Percentiles rank a stretch among this genome's conserved stretches.
Evolutionary conservation across 169 alveolate genomes (phyloP).

Genomic region (Eimeria falciformis): DNA sequence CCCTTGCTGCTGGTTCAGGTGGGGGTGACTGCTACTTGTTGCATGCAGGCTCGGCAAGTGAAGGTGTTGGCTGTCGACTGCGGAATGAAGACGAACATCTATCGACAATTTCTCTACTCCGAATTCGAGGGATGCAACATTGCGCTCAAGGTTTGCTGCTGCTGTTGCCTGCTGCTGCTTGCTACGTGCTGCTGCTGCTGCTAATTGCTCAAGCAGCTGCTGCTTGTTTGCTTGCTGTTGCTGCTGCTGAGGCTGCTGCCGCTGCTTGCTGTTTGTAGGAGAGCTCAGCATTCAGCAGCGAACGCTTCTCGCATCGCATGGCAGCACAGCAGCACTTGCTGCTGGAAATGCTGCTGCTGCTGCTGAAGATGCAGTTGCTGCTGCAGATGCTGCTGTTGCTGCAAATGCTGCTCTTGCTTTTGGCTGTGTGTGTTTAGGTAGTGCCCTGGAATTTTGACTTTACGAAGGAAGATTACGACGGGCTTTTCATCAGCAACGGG

Average conservation of each 20-base stretch:
- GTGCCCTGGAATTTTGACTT: conserved; percentile 87
- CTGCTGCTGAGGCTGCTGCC: not conserved
- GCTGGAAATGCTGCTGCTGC: not conserved
- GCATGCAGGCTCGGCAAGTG: conserved; percentile 75
- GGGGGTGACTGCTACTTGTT: conserved; percentile 41
- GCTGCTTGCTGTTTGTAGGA: not conserved
- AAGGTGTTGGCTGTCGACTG: conserved; percentile 89
- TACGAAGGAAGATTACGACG: conserved; percentile 86
- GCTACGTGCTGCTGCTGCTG: not conserved
- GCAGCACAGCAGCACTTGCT: not conserved
- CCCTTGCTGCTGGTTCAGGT: not conserved
- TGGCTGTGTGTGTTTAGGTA: conserved; percentile 62
- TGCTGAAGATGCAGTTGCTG: not conserved
- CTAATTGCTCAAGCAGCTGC: not conserved
- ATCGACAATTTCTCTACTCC: conserved; percentile 80
- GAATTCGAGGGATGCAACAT: conserved; percentile 19
- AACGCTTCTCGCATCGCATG: too few relatives aligned
- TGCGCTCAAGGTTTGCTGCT: conserved; percentile 73
- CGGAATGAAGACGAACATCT: conserved; percentile 90
- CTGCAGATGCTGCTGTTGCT: not conserved
- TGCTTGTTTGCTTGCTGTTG: not conserved
- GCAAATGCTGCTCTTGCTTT: not conserved
- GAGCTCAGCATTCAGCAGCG: too few relatives aligned
- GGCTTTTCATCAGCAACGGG: conserved; percentile 90
- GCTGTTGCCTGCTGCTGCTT: not conserved